phyloP scores from a whole-genome alignment of 345 rosid species.

The Atalantia buxifolia region DNA sequence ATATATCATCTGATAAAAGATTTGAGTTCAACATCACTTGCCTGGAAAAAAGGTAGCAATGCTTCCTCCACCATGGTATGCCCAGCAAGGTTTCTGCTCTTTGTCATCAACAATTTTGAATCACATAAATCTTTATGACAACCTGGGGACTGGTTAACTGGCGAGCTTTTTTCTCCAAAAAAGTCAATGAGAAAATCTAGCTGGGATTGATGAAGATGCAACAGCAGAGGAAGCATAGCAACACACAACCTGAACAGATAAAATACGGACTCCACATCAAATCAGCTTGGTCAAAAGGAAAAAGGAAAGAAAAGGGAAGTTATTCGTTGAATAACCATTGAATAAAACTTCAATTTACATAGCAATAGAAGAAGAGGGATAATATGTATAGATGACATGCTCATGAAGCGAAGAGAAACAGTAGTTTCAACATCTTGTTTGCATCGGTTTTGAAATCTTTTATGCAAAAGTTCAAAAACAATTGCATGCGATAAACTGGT shows the following conservation, averaged over 20 bases:
- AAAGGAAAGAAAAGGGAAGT: not conserved
- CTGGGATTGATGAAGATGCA: conserved; percentile 95
- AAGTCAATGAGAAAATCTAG: conserved; percentile 83
- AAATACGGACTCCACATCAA: conserved; percentile 19
- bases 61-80: conserved; percentile 69
- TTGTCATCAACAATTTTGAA: conserved; percentile 27
- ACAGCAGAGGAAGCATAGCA: conserved; percentile 71
- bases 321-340: not conserved
- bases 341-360: not conserved
- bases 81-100: conserved; percentile 27
- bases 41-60: conserved; percentile 98
- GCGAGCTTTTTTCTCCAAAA: conserved; percentile 57
- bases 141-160: conserved; percentile 40
- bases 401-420: not conserved
- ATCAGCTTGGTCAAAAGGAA: not conserved
- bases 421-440: not conserved
- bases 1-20: conserved; percentile 8
- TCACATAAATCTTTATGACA: conserved; percentile 35
- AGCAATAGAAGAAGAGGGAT: not conserved
- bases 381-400: not conserved
- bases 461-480: not conserved
- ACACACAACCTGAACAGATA: conserved; percentile 56
- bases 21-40: conserved; percentile 23
- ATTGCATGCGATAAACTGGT: not conserved
- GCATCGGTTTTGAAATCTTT: not conserved